Evolutionary conservation across 306 rosid species (phyloP), one percentile per base, ranked within the genome.

Genomic region (Canavalia gladiata): DNA sequence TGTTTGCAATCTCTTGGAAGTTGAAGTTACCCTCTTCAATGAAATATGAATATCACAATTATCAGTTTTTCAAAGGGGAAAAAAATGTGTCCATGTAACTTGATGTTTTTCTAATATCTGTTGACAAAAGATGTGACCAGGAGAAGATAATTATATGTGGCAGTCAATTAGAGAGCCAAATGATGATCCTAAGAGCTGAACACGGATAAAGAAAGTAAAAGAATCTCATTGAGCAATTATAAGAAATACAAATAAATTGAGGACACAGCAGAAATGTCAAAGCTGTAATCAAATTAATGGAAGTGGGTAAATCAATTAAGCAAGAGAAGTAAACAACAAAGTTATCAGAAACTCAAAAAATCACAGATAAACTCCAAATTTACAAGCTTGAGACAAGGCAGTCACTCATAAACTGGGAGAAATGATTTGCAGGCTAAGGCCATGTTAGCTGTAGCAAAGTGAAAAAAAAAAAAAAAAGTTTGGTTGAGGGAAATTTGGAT

Each of bases 261-360:
- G 57, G 67, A 33, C 77, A 58, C 66, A 39, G 6, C 13, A 39
- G 29, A 76, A 46, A 75, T 46, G 50, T 63, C 12, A 39, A 39
- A 57, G 72, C 28, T 45, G 64, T 37, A 50, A 43, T 65, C 68
- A 57, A 39, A 47, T 18, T 56, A 55, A 18, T 66, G 72, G 51
- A 66, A 84, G 66, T 31, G 62, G 0, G 47, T 65, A 62, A 1
- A 58, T 74, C 42, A 67, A 73, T 11, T 28, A 46, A 60, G 49
- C 37, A 78, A 73, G n/a, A 66, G 64, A 72, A 65, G 70, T 37
- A 35, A 73, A 57, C 60, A 73, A 41, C 52, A 35, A 58, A 79
- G 41, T 45, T 30, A 52, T 41, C 18, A 7, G 28, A 68, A 68
- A n/a, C 68, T 18, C 35, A 7, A 12, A 74, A 52, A 74, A 56